Conservation (phyloP, 2,329 filamentous ascomycete species). For the Cryphonectria parasitica region DNA sequence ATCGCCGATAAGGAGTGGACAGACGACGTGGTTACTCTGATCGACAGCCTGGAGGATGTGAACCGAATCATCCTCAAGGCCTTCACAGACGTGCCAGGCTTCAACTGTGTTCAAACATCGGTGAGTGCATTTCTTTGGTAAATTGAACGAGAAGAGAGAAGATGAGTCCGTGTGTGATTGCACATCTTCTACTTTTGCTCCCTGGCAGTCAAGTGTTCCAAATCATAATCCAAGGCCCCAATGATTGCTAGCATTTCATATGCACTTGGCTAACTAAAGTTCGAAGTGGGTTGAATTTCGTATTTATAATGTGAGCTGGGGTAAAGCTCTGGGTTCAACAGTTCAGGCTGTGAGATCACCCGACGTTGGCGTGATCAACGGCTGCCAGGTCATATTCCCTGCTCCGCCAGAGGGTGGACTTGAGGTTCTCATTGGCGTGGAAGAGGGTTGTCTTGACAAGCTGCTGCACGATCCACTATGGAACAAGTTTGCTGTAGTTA, state of each 20-base stretch:
- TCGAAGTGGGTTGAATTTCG: conserved; percentile 38
- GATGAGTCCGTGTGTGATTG: too few species aligned
- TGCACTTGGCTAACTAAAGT: conserved; percentile 9
- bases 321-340: conserved; percentile 36
- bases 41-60: conserved; percentile 40
- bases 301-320: conserved; percentile 41
- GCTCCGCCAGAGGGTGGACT: conserved; percentile 38
- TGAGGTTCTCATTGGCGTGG: conserved; percentile 41
- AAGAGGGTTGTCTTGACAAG: conserved; percentile 35
- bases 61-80: conserved; percentile 40
- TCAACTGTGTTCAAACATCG: conserved; percentile 40
- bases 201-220: too few species aligned
- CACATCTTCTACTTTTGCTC: too few species aligned
- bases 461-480: conserved; percentile 38
- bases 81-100: conserved; percentile 42
- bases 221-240: too few species aligned
- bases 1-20: conserved; percentile 39
- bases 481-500: conserved; percentile 30
- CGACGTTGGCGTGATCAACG: conserved; percentile 40
- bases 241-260: too few species aligned
- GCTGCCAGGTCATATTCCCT: conserved; percentile 38
- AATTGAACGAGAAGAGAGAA: too few species aligned
- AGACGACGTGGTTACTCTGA: conserved; percentile 37
- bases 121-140: too few species aligned
- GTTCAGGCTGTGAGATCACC: conserved; percentile 39